Conservation (phyloP, 768 basidiomycete genomes). For the Lentinula aciculospora region DNA sequence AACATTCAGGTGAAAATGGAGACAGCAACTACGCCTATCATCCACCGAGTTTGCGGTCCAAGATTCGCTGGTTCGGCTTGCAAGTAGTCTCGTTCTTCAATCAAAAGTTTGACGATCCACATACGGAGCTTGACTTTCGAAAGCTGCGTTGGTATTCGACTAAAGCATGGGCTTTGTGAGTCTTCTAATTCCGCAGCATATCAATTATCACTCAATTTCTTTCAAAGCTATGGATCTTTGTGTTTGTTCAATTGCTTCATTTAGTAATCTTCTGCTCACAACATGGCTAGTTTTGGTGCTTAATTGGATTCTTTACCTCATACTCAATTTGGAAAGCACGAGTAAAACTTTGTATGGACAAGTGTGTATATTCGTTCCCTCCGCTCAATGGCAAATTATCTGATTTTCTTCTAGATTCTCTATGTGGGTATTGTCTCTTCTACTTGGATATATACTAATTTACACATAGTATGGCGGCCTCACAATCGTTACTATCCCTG, state of each 20-base stretch:
- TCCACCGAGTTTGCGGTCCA: not conserved
- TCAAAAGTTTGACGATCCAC: conserved; percentile 2
- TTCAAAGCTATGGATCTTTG: conserved; percentile 3
- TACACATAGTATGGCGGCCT: conserved; percentile 1
- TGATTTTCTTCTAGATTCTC: not conserved
- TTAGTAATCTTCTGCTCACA: not conserved
- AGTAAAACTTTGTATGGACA: conserved; percentile 2
- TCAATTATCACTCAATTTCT: not conserved
- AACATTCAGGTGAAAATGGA: not conserved
- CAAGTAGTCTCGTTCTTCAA: not conserved
- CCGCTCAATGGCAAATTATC: too few relatives aligned
- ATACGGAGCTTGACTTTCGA: not conserved
- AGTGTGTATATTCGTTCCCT: not conserved
- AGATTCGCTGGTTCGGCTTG: not conserved
- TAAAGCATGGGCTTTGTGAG: conserved; percentile 8
- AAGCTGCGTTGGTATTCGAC: conserved; percentile 6
- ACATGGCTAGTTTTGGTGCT: not conserved
- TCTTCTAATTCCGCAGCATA: not conserved
- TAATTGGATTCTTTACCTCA: conserved; percentile 6
- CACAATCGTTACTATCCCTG: conserved; percentile 1
- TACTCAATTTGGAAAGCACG: conserved; percentile 1
- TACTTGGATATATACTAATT: not conserved
- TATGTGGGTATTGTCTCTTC: not conserved
- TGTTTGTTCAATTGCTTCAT: not conserved
- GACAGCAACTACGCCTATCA: not conserved